Evolutionary conservation across 345 rosid genomes (phyloP).

Genomic region (Pistacia integerrima): DNA sequence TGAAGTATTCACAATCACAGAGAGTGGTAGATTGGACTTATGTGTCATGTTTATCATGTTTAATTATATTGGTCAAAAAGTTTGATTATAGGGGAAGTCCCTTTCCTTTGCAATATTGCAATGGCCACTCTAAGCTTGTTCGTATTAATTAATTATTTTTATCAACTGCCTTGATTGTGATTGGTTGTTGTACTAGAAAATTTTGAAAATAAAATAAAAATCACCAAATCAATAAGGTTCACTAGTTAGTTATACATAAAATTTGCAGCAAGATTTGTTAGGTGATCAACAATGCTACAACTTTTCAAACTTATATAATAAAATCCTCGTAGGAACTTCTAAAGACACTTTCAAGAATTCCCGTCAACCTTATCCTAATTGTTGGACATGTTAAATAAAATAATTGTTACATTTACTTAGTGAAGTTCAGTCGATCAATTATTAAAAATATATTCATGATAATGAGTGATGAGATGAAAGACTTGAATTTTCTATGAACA

Average conservation of each 20-base stretch:
- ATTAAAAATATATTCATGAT: neutral
- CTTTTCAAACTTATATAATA: no score
- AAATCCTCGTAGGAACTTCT: no score
- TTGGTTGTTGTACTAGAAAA: neutral
- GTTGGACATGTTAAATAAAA: no score
- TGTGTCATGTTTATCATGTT: neutral
- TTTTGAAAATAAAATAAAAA: neutral
- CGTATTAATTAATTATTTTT: neutral
- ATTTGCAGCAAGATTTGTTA: no score
- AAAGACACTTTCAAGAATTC: no score
- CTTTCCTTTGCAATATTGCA: neutral
- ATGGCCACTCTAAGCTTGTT: neutral
- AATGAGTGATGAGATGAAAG: neutral
- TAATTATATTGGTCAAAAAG: neutral
- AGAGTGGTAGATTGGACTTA: neutral
- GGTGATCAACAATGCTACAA: no score
- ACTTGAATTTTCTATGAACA: conserved; percentile 14
- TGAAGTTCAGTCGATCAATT: no score
- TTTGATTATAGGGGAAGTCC: neutral
- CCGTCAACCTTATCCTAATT: no score
- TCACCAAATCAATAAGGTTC: neutral
- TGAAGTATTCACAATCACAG: neutral
- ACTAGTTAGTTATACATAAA: no score
- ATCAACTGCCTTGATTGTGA: neutral
- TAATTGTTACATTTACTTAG: no score